Percentiles rank a stretch among this genome's conserved stretches.
Evolutionary conservation across 2,329 filamentous ascomycete species (phyloP).

Genomic region (Colletotrichum echinochloae): DNA sequence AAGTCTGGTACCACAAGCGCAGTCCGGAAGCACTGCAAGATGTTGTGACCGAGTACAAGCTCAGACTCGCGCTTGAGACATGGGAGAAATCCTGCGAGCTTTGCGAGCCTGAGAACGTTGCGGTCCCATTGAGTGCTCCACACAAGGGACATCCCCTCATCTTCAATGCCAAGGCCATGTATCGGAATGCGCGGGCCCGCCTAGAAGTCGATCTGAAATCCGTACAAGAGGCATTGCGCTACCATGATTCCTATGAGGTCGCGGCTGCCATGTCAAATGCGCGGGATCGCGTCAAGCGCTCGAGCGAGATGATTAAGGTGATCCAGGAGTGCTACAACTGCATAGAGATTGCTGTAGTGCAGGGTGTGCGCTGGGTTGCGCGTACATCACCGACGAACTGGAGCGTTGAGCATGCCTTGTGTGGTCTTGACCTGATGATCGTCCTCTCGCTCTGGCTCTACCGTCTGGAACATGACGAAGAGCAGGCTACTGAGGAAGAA

Average conservation of each 20-base stretch:
- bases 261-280: slow-evolving; percentile 96
- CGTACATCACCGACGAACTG: slow-evolving; percentile 97
- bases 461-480: slow-evolving; percentile 98
- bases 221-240: slow-evolving; percentile 94
- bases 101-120: slow-evolving; percentile 90
- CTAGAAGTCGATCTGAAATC: slow-evolving; percentile 96
- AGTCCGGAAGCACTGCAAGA: slow-evolving; percentile 98
- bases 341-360: slow-evolving; percentile 93
- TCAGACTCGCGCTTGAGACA: slow-evolving; percentile 94
- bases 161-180: slow-evolving; percentile 98
- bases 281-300: slow-evolving; percentile 92
- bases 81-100: slow-evolving; percentile 97
- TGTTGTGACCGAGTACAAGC: slow-evolving; percentile 97
- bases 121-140: slow-evolving; percentile 90
- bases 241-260: slow-evolving; percentile 97
- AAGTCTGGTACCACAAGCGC: slow-evolving; percentile 99
- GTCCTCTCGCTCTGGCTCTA: slow-evolving; percentile 98
- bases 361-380: slow-evolving; percentile 98
- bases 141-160: slow-evolving; percentile 96
- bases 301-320: slow-evolving; percentile 97
- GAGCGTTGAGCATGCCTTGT: slow-evolving; percentile 98
- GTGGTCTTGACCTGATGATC: slow-evolving; percentile 96
- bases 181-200: slow-evolving; percentile 90
- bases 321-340: slow-evolving; percentile 98
- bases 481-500: slow-evolving; percentile 87